Percentiles rank a stretch among this genome's conserved stretches.
Evolutionary conservation across 2,329 filamentous ascomycete genomes (phyloP).

Genomic region (Colletotrichum somersetense): DNA sequence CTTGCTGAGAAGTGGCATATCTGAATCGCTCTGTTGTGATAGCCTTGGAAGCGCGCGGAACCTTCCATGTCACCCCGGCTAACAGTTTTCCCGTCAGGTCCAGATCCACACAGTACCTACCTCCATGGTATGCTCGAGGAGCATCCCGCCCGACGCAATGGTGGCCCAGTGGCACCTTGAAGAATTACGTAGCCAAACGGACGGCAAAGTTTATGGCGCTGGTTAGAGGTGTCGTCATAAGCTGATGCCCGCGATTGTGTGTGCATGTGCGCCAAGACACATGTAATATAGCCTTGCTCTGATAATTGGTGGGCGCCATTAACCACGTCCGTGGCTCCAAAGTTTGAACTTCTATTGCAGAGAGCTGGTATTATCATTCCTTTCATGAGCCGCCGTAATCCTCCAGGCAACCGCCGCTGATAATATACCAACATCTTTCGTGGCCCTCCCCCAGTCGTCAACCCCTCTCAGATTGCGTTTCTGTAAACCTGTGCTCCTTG

Average conservation of each 20-base stretch:
- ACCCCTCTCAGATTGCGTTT: conserved; percentile 69
- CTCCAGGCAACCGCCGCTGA: conserved; percentile 2
- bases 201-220: not conserved
- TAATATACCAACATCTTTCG: not conserved
- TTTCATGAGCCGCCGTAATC: conserved; percentile 31
- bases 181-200: not conserved
- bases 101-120: conserved; percentile 11
- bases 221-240: not conserved
- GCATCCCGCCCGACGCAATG: not conserved
- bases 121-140: not conserved
- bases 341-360: not conserved
- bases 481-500: conserved; percentile 82
- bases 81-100: conserved; percentile 24
- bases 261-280: not conserved
- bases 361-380: conserved; percentile 34
- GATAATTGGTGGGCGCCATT: not conserved
- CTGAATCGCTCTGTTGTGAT: conserved; percentile 36
- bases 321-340: not conserved
- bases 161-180: not conserved
- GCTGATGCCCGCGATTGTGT: not conserved
- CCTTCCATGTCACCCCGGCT: conserved; percentile 27
- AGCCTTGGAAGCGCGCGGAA: conserved; percentile 32
- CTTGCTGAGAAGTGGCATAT: conserved; percentile 41
- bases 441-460: not conserved
- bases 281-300: not conserved